Evolutionary conservation across 169 alveolate species (phyloP).

Genomic region (Amoebophrya sp.): DNA sequence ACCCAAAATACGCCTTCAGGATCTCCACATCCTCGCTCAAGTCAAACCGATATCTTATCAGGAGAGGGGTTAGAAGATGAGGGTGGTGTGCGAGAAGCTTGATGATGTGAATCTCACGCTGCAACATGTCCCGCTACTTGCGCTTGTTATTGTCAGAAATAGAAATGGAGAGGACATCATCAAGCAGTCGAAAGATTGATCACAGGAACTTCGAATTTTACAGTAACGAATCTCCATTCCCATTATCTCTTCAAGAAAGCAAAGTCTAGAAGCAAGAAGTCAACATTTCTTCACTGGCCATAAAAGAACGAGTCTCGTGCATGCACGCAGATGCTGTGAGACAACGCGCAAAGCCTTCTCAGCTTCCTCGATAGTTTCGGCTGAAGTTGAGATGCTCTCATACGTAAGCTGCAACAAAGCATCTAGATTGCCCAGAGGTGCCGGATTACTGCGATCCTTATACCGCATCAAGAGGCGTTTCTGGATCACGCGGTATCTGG

Average conservation of each 20-base stretch:
- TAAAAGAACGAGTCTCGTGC: neutral
- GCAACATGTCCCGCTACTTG: no score
- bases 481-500: slow-evolving; percentile 22
- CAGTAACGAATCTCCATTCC: no score
- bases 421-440: neutral
- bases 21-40: neutral
- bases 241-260: no score
- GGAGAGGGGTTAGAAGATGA: neutral
- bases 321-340: neutral
- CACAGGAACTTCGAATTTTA: no score
- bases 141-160: no score
- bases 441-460: neutral
- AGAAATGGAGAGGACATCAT: no score
- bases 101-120: no score
- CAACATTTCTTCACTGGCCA: no score
- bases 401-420: neutral
- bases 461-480: neutral
- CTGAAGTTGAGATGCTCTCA: neutral
- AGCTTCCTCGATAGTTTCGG: neutral
- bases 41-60: neutral
- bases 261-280: no score
- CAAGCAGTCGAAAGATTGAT: no score
- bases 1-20: neutral
- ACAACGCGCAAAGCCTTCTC: neutral
- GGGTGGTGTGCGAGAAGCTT: no score